Percentiles rank a stretch among this genome's conserved stretches.
phyloP scores from a whole-genome alignment of 2,329 filamentous ascomycete species.

The Fusarium robinianum region DNA sequence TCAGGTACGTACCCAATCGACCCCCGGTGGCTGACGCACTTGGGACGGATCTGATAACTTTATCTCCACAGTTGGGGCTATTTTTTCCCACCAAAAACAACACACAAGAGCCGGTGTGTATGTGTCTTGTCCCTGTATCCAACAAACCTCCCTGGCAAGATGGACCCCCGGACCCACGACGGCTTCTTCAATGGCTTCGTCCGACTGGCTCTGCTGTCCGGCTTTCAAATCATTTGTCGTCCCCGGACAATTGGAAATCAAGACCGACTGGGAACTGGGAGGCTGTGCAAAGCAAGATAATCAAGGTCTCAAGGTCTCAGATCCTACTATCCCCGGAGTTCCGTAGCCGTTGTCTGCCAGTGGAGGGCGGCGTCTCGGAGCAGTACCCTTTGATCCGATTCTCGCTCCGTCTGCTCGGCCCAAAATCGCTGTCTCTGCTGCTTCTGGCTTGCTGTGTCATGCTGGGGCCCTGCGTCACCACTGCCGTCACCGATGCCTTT shows the following conservation, averaged over 20 bases:
- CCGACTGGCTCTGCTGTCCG: constrained; percentile 17
- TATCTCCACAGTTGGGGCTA: constrained; percentile 31
- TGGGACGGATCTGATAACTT: constrained; percentile 41
- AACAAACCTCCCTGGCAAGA: too few relatives aligned
- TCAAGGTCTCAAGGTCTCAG: too few relatives aligned
- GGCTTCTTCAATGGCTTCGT: background rate
- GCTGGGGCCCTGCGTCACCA: constrained; percentile 12
- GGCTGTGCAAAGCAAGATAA: too few relatives aligned
- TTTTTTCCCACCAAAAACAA: constrained; percentile 16
- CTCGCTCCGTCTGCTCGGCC: constrained; percentile 13
- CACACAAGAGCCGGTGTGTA: constrained; percentile 7
- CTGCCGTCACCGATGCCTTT: constrained; percentile 3
- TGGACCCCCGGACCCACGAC: constrained; percentile 29
- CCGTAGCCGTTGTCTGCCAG: too few relatives aligned
- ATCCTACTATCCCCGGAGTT: background rate
- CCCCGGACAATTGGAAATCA: constrained; percentile 5
- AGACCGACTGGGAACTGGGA: constrained; percentile 18
- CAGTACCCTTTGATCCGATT: constrained; percentile 23
- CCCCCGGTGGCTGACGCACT: constrained; percentile 19
- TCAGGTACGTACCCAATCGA: constrained; percentile 2
- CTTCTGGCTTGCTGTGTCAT: constrained; percentile 15
- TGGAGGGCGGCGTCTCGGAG: too few relatives aligned
- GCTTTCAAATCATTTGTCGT: constrained; percentile 4
- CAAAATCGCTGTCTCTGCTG: constrained; percentile 4
- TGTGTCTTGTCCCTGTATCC: too few relatives aligned